Evolutionary conservation across 257 asterid species (phyloP).

Genomic region (Penstemon barbatus): DNA sequence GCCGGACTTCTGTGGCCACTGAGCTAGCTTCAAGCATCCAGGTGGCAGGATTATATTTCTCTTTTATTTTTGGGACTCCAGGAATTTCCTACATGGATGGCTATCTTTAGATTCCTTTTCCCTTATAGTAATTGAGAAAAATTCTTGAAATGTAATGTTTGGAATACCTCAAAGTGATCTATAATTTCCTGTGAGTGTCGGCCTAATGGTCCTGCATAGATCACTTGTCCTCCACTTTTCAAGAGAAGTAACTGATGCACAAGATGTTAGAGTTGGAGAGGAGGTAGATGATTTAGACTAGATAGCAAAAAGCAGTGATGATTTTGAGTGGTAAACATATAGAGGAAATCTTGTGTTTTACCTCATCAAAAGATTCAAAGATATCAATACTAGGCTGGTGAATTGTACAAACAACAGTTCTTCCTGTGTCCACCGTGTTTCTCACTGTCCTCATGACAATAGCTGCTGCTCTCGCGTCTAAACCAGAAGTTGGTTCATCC

Average conservation of each 20-base stretch:
- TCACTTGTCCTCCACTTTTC: constrained; percentile 77
- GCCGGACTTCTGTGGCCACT: constrained; percentile 54
- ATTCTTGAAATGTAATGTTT: background rate
- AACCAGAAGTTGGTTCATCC: constrained; percentile 80
- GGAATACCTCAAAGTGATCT: constrained; percentile 65
- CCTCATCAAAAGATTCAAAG: constrained; percentile 78
- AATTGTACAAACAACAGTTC: constrained; percentile 82
- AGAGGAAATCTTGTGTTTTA: constrained; percentile 2
- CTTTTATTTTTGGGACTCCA: constrained; percentile 65
- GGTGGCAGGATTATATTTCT: constrained; percentile 78
- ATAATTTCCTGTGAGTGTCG: constrained; percentile 47
- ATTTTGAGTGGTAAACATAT: background rate
- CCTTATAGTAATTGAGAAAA: background rate
- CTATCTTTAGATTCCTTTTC: background rate
- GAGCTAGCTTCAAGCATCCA: constrained; percentile 97
- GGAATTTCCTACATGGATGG: constrained; percentile 48
- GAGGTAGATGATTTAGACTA: background rate
- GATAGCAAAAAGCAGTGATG: background rate
- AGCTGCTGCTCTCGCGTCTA: constrained; percentile 79
- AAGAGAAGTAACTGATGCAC: constrained; percentile 52
- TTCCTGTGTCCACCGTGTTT: constrained; percentile 72
- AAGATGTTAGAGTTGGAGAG: background rate
- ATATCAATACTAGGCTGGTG: constrained; percentile 80
- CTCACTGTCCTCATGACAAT: constrained; percentile 80
- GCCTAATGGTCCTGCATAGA: constrained; percentile 74